Evolutionary conservation across 768 basidiomycete genomes (phyloP).

Genomic region (Pisolithus orientalis): DNA sequence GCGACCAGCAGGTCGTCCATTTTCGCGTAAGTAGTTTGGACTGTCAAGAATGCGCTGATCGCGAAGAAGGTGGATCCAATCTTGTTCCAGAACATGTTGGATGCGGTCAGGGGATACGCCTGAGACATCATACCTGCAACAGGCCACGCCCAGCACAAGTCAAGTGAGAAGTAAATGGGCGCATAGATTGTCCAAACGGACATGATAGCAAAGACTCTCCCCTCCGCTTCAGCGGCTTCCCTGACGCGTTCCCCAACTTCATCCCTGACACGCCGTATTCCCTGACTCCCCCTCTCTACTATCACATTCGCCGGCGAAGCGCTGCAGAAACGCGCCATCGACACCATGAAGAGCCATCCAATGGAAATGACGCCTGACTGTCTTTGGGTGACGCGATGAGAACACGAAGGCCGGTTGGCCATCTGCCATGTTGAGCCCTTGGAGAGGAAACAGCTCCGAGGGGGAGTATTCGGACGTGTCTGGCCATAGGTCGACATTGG

Average conservation of each 20-base stretch:
- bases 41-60: slow-evolving; percentile 59
- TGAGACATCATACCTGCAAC: slow-evolving; percentile 72
- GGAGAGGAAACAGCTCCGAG: slow-evolving; percentile 64
- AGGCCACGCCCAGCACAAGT: neutral
- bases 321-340: slow-evolving; percentile 77
- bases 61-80: slow-evolving; percentile 68
- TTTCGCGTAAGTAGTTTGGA: slow-evolving; percentile 67
- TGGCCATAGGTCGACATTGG: slow-evolving; percentile 77
- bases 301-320: slow-evolving; percentile 68
- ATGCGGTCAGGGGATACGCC: slow-evolving; percentile 69
- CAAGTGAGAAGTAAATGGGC: neutral
- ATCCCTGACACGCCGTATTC: slow-evolving; percentile 58
- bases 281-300: slow-evolving; percentile 45
- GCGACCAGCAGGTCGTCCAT: slow-evolving; percentile 65
- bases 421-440: slow-evolving; percentile 51
- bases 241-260: slow-evolving; percentile 67
- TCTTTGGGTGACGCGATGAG: slow-evolving; percentile 70
- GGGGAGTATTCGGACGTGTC: slow-evolving; percentile 65
- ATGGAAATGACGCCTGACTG: slow-evolving; percentile 49
- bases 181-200: slow-evolving; percentile 29
- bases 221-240: slow-evolving; percentile 75
- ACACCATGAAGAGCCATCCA: slow-evolving; percentile 84
- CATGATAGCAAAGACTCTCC: slow-evolving; percentile 82
- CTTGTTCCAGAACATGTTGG: slow-evolving; percentile 57
- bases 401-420: slow-evolving; percentile 67